Evolutionary conservation across 192 early-diverging fungal species (phyloP).

Genomic region (Gamsiella multidivaricata): DNA sequence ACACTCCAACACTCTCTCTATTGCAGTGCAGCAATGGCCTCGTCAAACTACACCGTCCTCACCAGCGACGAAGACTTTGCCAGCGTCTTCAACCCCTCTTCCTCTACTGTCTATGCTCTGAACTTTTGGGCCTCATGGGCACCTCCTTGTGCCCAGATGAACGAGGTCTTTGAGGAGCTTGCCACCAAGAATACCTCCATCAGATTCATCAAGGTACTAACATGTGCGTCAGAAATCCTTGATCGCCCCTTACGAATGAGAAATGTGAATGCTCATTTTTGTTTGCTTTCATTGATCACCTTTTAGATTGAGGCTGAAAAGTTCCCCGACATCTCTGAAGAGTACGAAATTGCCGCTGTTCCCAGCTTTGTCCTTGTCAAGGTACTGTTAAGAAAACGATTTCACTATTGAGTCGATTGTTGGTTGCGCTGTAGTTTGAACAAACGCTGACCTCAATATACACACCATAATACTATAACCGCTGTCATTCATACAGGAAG

Average conservation of each 20-base stretch:
- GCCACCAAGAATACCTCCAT: constrained; percentile 79
- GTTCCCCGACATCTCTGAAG: constrained; percentile 87
- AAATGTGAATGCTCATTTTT: no score
- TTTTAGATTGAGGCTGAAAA: constrained; percentile 87
- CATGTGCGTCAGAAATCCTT: background rate
- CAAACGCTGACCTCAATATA: no score
- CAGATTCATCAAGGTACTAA: constrained; percentile 77
- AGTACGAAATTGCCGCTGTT: constrained; percentile 90
- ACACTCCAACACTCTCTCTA: background rate
- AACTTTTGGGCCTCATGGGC: constrained; percentile 97
- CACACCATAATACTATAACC: background rate
- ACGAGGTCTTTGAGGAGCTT: constrained; percentile 89
- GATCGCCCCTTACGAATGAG: no score
- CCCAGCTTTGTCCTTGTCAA: constrained; percentile 90
- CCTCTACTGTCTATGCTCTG: constrained; percentile 63
- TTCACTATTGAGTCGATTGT: no score
- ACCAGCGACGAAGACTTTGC: constrained; percentile 57
- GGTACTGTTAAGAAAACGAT: constrained; percentile 54
- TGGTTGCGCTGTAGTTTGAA: background rate
- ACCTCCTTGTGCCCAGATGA: constrained; percentile 91
- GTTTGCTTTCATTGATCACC: background rate
- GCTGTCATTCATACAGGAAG: constrained; percentile 58
- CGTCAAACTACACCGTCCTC: constrained; percentile 58
- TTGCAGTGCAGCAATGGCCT: constrained; percentile 20
- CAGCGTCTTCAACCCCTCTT: constrained; percentile 38